phyloP scores from a whole-genome alignment of 345 rosid species.

The Brassica incana region DNA sequence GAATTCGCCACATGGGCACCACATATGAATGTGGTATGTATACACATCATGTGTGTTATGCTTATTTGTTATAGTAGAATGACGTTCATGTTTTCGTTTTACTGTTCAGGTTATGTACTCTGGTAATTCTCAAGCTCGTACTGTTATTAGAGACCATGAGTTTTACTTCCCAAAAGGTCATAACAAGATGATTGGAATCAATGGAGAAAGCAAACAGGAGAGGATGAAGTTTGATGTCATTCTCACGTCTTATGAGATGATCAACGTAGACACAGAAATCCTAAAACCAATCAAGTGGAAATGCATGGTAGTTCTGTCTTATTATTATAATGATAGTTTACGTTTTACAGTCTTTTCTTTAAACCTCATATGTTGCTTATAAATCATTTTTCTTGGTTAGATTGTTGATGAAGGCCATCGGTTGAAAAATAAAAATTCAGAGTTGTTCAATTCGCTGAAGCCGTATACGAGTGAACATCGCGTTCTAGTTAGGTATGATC shows the following conservation, averaged over 20 bases:
- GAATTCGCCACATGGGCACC: constrained; percentile 96
- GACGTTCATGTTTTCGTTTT: not conserved
- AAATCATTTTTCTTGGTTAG: constrained; percentile 45
- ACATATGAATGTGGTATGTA: constrained; percentile 90
- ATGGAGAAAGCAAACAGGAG: constrained; percentile 63
- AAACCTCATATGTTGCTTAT: constrained; percentile 26
- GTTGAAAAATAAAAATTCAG: constrained; percentile 82
- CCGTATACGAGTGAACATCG: constrained; percentile 74
- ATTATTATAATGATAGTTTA: not conserved
- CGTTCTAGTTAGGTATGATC: constrained; percentile 40
- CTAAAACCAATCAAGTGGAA: constrained; percentile 84
- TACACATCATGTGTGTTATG: constrained; percentile 1
- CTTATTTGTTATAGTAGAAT: constrained; percentile 6
- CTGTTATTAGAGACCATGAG: constrained; percentile 75
- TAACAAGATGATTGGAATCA: constrained; percentile 51
- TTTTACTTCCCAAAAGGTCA: constrained; percentile 66
- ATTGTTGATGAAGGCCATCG: constrained; percentile 99
- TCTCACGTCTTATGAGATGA: constrained; percentile 88
- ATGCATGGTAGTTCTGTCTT: constrained; percentile 65
- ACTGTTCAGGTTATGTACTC: constrained; percentile 72
- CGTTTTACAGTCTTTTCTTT: not conserved
- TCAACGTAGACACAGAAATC: constrained; percentile 58
- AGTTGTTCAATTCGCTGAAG: constrained; percentile 70
- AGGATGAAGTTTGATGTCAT: constrained; percentile 91
- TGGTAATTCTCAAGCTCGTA: constrained; percentile 73